phyloP scores from a whole-genome alignment of 805 yeast genomes.

The Metschnikowia arizonensis region DNA sequence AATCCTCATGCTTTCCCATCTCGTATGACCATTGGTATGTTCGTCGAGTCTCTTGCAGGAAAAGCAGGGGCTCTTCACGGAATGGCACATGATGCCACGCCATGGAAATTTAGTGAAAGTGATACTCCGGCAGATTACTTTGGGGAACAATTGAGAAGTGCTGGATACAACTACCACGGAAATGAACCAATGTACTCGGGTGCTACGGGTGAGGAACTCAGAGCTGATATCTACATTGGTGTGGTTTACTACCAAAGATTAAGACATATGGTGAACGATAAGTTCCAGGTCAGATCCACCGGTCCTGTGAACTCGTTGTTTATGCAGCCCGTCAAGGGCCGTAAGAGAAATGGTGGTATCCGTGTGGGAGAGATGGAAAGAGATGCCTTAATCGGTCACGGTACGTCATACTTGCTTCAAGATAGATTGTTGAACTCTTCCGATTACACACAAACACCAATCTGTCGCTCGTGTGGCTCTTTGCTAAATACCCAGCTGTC shows the following conservation, averaged over 20 bases:
- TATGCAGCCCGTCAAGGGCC: conserved; percentile 99
- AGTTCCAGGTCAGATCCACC: conserved; percentile 98
- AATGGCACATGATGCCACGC: conserved; percentile 94
- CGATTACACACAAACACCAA: conserved; percentile 86
- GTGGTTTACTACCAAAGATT: conserved; percentile 96
- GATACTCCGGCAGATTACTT: conserved; percentile 97
- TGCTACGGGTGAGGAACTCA: conserved; percentile 94
- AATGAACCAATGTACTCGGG: conserved; percentile 99
- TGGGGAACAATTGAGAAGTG: conserved; percentile 81
- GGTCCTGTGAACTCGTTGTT: conserved; percentile 97
- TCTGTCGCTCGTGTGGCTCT: conserved; percentile 93
- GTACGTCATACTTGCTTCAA: conserved; percentile 90
- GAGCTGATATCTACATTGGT: conserved; percentile 95
- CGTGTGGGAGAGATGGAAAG: conserved; percentile 99
- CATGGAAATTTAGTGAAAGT: conserved; percentile 86
- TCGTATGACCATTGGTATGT: conserved; percentile 99
- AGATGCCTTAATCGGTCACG: conserved; percentile 98
- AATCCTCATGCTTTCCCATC: conserved; percentile 99
- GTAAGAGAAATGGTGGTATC: conserved; percentile 98
- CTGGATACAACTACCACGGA: conserved; percentile 97
- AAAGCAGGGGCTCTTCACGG: conserved; percentile 98
- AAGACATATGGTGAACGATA: conserved; percentile 99
- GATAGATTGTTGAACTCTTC: conserved; percentile 93
- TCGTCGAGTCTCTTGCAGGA: conserved; percentile 97
- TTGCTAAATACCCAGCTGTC: conserved; percentile 83